phyloP scores from a whole-genome alignment of 345 rosid species.

The Rhodamnia rubescens region DNA sequence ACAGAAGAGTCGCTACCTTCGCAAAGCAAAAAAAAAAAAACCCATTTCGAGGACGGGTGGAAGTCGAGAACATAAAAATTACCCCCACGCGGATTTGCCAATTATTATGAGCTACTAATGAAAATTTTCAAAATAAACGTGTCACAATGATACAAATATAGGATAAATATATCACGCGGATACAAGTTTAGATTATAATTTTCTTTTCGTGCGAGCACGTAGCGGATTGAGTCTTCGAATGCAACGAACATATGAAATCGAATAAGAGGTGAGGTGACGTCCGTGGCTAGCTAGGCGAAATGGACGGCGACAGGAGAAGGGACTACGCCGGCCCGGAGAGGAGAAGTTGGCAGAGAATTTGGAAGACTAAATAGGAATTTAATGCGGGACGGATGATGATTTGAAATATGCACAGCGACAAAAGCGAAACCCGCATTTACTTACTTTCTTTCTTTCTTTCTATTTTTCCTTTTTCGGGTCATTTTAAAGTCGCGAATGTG shows the following conservation, averaged over 20 bases:
- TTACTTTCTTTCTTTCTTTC: no score
- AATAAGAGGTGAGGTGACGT: not conserved
- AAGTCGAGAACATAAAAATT: not conserved
- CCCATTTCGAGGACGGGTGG: not conserved
- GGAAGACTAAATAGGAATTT: not conserved
- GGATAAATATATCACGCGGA: no score
- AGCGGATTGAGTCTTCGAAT: not conserved
- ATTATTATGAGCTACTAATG: not conserved
- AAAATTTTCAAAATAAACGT: not conserved
- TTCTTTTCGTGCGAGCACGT: no score
- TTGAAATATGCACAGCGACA: no score
- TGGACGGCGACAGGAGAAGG: not conserved
- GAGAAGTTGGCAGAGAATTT: not conserved
- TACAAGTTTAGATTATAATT: no score
- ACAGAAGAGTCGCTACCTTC: no score
- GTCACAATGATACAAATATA: no score
- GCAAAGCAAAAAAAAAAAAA: no score
- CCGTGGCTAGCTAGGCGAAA: not conserved
- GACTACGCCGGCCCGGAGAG: not conserved
- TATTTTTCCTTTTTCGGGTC: no score
- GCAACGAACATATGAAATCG: not conserved
- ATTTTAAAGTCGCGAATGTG: no score
- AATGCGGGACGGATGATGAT: no score
- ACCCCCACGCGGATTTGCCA: fast-evolving
- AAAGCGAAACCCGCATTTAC: no score